Evolutionary conservation across 2,329 filamentous ascomycete genomes (phyloP).

Genomic region (Diaporthe humulicola): DNA sequence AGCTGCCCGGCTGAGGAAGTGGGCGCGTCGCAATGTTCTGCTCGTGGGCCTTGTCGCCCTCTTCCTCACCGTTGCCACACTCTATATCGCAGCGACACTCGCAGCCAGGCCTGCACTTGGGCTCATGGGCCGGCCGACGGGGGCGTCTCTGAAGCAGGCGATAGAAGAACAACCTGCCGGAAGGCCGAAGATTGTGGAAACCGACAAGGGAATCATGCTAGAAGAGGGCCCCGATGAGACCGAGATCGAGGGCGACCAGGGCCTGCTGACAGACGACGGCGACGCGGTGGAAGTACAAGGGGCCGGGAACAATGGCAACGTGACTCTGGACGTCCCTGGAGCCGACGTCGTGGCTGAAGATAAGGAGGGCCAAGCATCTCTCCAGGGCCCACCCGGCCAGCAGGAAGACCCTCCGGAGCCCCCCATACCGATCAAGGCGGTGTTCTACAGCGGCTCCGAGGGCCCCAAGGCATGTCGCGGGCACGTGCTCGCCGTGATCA

Average conservation of each 20-base stretch:
- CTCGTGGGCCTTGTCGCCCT: conserved; percentile 27
- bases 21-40: conserved; percentile 27
- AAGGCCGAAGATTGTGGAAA: neutral
- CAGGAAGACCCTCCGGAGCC: conserved; percentile 51
- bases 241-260: neutral
- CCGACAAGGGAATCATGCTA: neutral
- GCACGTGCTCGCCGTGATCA: conserved; percentile 45
- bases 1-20: conserved; percentile 2
- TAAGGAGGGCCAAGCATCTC: conserved; percentile 49
- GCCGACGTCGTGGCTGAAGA: conserved; percentile 39
- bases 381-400: conserved; percentile 57
- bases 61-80: conserved; percentile 31
- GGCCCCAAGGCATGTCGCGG: conserved; percentile 54
- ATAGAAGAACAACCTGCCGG: neutral
- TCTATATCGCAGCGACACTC: conserved; percentile 23
- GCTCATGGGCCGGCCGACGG: neutral
- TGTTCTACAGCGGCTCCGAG: conserved; percentile 55
- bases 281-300: neutral
- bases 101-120: conserved; percentile 14
- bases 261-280: neutral
- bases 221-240: conserved; percentile 7
- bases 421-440: conserved; percentile 61
- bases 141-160: conserved; percentile 26
- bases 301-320: neutral
- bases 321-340: neutral